Evolutionary conservation across 2,329 filamentous ascomycete species (phyloP).

Genomic region (Fusarium avenaceum): DNA sequence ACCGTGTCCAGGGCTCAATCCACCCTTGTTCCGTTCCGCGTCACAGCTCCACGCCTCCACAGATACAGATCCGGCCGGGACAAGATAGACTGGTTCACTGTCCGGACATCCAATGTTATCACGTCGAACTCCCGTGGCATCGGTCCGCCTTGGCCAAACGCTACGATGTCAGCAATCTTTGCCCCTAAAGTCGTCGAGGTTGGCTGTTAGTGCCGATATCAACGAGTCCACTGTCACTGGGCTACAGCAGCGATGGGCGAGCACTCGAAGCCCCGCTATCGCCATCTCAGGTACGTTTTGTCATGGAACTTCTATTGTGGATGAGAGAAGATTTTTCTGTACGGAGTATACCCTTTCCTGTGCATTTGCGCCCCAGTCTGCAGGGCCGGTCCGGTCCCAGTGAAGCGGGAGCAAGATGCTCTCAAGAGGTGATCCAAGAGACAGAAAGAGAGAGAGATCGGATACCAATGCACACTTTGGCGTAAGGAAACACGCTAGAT

Average conservation of each 20-base stretch:
- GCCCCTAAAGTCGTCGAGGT: slow-evolving; percentile 14
- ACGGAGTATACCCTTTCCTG: slow-evolving; percentile 1
- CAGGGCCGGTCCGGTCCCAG: slow-evolving; percentile 48
- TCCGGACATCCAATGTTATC: slow-evolving; percentile 35
- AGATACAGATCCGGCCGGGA: slow-evolving; percentile 14
- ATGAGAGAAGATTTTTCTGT: slow-evolving; percentile 34
- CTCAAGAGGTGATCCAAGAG: slow-evolving; percentile 20
- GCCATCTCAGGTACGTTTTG: slow-evolving; percentile 45
- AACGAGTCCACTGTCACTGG: slow-evolving; percentile 12
- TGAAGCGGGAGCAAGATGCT: slow-evolving; percentile 34
- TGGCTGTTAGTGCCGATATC: slow-evolving; percentile 12
- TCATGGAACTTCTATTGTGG: slow-evolving; percentile 30
- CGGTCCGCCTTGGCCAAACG: slow-evolving; percentile 34
- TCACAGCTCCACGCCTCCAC: slow-evolving; percentile 35
- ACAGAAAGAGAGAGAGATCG: neutral
- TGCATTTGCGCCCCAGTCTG: slow-evolving; percentile 22
- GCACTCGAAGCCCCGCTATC: slow-evolving; percentile 34
- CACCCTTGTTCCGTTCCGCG: slow-evolving; percentile 19
- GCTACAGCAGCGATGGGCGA: slow-evolving; percentile 34
- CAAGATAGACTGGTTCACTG: slow-evolving; percentile 7
- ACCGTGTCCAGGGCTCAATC: slow-evolving; percentile 16
- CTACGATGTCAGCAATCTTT: slow-evolving; percentile 31
- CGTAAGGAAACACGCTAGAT: slow-evolving; percentile 35
- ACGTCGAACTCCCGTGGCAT: slow-evolving; percentile 41
- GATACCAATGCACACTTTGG: slow-evolving; percentile 29